Percentiles rank a stretch among this genome's conserved stretches.
Conservation (phyloP, 1,284 basidiomycete species). For the Stereum hirsutum region DNA sequence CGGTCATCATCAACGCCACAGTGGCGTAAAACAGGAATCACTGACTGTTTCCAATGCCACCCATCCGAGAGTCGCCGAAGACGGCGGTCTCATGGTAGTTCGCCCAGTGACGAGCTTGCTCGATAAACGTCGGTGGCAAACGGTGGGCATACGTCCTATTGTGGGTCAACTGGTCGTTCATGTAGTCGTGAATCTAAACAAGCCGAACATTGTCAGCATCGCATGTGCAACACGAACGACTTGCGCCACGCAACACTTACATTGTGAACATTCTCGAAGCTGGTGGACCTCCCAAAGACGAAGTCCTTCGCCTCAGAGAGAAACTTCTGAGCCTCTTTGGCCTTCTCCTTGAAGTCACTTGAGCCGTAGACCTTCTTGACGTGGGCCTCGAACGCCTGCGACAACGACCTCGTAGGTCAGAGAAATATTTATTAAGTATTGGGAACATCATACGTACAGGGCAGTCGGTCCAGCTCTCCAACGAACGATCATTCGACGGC, state of each 20-base stretch:
- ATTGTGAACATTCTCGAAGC: conserved; percentile 57
- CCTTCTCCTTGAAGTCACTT: conserved; percentile 53
- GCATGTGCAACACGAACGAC: too few species aligned
- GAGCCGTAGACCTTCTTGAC: conserved; percentile 47
- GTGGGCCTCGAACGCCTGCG: conserved; percentile 55
- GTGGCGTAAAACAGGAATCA: not conserved
- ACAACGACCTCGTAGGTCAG: not conserved
- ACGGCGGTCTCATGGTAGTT: conserved; percentile 74
- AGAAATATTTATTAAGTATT: not conserved
- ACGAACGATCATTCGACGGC: conserved; percentile 71
- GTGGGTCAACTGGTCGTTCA: conserved; percentile 70
- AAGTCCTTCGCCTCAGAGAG: conserved; percentile 55
- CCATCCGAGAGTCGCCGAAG: conserved; percentile 55
- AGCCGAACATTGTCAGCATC: too few species aligned
- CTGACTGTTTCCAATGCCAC: conserved; percentile 67
- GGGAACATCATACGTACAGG: conserved; percentile 37
- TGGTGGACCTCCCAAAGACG: conserved; percentile 59
- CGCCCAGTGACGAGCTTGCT: conserved; percentile 63
- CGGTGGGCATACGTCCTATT: conserved; percentile 71
- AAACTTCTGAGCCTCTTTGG: conserved; percentile 50
- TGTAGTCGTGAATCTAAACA: conserved; percentile 66
- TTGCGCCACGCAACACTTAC: conserved; percentile 41
- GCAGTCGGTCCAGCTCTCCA: conserved; percentile 82
- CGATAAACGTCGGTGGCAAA: conserved; percentile 58
- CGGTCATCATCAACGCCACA: too few species aligned